phyloP scores from a whole-genome alignment of 192 early-diverging fungal genomes.

The Dissophora ornata region DNA sequence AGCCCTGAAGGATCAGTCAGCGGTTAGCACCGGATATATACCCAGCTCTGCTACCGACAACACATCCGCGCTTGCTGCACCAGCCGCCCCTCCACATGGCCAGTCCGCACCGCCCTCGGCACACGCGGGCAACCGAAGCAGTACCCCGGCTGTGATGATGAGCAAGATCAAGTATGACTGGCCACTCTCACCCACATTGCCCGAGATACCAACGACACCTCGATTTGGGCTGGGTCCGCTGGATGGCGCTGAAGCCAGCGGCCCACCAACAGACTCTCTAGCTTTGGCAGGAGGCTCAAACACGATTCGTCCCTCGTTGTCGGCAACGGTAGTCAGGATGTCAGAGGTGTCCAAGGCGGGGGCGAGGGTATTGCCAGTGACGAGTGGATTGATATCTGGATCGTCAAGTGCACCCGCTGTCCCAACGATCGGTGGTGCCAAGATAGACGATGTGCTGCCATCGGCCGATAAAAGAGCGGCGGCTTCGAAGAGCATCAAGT shows the following conservation, averaged over 20 bases:
- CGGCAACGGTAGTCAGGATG: too few species aligned
- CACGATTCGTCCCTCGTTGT: neutral
- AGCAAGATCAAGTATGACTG: slow-evolving; percentile 47
- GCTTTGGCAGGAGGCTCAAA: neutral
- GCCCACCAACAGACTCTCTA: neutral
- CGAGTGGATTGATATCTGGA: neutral
- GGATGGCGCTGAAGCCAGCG: neutral
- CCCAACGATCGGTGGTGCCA: neutral
- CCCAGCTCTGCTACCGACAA: neutral
- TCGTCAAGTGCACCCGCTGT: neutral
- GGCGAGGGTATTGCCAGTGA: too few species aligned
- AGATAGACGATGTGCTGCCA: too few species aligned
- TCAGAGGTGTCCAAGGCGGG: too few species aligned
- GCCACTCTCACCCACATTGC: slow-evolving; percentile 22
- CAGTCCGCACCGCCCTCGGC: neutral
- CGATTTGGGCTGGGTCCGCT: slow-evolving; percentile 1
- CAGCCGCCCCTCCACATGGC: neutral
- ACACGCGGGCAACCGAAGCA: slow-evolving; percentile 27
- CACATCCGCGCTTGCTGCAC: too few species aligned
- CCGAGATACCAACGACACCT: slow-evolving; percentile 5
- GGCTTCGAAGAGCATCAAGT: too few species aligned
- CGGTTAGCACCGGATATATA: neutral
- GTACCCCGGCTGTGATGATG: slow-evolving; percentile 49
- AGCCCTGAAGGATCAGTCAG: neutral
- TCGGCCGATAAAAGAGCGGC: too few species aligned